Evolutionary conservation across 805 yeast species (phyloP).

Genomic region (Jamesozyma jinghongensis): DNA sequence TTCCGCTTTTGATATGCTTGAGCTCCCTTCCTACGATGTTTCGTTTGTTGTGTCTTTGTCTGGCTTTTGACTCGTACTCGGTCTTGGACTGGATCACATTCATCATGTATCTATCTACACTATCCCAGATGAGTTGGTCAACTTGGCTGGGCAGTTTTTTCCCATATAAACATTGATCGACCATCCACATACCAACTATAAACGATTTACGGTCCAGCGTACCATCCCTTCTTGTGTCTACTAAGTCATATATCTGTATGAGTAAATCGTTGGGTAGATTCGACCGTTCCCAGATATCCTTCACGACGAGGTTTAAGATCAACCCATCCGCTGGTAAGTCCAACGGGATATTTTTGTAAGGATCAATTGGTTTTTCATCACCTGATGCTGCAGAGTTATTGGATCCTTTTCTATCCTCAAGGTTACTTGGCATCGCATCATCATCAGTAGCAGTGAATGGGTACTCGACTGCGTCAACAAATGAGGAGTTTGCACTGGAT

Average conservation of each 20-base stretch:
- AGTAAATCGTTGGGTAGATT: slow-evolving; percentile 58
- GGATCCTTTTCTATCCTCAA: too few relatives aligned
- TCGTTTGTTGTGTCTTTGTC: slow-evolving; percentile 16
- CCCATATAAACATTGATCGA: slow-evolving; percentile 93
- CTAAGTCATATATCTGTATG: slow-evolving; percentile 60
- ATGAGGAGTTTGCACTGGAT: neutral
- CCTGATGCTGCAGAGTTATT: too few relatives aligned
- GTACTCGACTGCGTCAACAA: too few relatives aligned
- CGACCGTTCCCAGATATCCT: slow-evolving; percentile 75
- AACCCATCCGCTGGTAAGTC: slow-evolving; percentile 27
- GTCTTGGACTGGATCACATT: slow-evolving; percentile 8
- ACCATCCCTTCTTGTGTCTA: slow-evolving; percentile 60
- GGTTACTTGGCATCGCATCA: too few relatives aligned
- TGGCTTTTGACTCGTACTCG: slow-evolving; percentile 9
- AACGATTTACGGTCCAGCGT: slow-evolving; percentile 73
- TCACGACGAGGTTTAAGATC: slow-evolving; percentile 45
- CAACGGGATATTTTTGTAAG: slow-evolving; percentile 1
- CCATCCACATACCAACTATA: slow-evolving; percentile 95
- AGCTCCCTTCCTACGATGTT: slow-evolving; percentile 17
- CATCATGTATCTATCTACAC: slow-evolving; percentile 38
- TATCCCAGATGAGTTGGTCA: slow-evolving; percentile 67
- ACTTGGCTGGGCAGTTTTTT: slow-evolving; percentile 72
- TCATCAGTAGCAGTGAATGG: too few relatives aligned
- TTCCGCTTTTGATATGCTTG: slow-evolving; percentile 23
- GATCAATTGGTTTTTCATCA: neutral